A percentile compares a stretch with the other conserved stretches of the same genome.
These are phyloP conservation scores for Beauveria scarabaeidicola DNA, from an alignment of 2,329 filamentous ascomycete genomes.

Conservation along the genomic window DNA sequence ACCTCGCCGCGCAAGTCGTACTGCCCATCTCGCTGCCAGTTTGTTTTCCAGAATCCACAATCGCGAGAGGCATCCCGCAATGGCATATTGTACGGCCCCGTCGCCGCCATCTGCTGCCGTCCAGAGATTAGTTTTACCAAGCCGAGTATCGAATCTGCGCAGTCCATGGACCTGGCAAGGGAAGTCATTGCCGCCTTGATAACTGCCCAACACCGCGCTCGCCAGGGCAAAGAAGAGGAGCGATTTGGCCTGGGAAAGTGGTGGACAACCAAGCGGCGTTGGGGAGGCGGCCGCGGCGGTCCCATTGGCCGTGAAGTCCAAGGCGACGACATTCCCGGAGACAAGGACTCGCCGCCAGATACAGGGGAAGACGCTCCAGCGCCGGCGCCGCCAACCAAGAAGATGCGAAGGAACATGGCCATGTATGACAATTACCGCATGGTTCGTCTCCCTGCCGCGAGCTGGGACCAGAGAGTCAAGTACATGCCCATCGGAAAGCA, in stretches of 20 bases:
- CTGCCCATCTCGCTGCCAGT: constrained; percentile 49
- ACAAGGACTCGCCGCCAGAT: constrained; percentile 33
- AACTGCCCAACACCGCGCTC: constrained; percentile 54
- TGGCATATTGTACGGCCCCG: constrained; percentile 52
- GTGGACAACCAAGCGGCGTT: constrained; percentile 53
- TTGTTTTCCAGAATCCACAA: constrained; percentile 50
- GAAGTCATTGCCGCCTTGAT: constrained; percentile 53
- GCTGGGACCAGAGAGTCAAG: constrained; percentile 52
- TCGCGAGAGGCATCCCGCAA: constrained; percentile 52
- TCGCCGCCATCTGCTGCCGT: constrained; percentile 52
- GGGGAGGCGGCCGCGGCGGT: constrained; percentile 55
- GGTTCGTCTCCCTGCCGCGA: constrained; percentile 46
- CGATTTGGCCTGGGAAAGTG: constrained; percentile 50
- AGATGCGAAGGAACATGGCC: constrained; percentile 44
- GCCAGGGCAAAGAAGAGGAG: constrained; percentile 47
- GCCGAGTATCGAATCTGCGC: constrained; percentile 42
- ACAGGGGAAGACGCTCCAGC: constrained; percentile 17
- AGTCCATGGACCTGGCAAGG: constrained; percentile 52
- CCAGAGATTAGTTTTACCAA: constrained; percentile 42
- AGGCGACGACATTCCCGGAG: constrained; percentile 35
- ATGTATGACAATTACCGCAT: constrained; percentile 58
- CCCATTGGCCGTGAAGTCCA: constrained; percentile 55
- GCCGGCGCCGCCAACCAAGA: constrained; percentile 31
- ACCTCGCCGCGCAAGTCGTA: constrained; percentile 39
- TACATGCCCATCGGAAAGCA: constrained; percentile 49